Conservation (phyloP, 768 basidiomycete genomes). For the Dacryopinax spathularia region DNA sequence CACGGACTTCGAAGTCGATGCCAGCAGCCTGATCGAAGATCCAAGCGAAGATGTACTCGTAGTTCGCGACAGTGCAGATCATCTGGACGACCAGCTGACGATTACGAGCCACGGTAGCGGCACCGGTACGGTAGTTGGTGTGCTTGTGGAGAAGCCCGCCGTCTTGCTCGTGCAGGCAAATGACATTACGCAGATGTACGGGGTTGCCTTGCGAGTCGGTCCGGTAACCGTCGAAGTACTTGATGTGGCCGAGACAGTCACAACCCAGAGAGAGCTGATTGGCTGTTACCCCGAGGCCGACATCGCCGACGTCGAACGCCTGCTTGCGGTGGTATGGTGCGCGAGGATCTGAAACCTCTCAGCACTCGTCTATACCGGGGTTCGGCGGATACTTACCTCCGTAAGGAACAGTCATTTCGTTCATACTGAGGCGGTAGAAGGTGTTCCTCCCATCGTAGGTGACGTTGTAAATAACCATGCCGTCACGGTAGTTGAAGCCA, state of each 20-base stretch:
- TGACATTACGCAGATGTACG: slow-evolving; percentile 12
- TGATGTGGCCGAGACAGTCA: slow-evolving; percentile 18
- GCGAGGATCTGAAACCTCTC: slow-evolving; percentile 10
- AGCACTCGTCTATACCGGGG: not conserved
- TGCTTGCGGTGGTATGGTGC: slow-evolving; percentile 17
- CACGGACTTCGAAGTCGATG: slow-evolving; percentile 20
- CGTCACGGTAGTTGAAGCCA: slow-evolving; percentile 16
- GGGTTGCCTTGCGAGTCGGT: slow-evolving; percentile 11
- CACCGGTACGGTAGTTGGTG: slow-evolving; percentile 21
- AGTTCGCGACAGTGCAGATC: slow-evolving; percentile 22
- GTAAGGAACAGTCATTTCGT: slow-evolving; percentile 21
- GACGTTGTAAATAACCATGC: slow-evolving; percentile 18
- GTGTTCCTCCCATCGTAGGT: slow-evolving; percentile 17
- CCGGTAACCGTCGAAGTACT: slow-evolving; percentile 16
- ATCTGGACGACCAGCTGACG: slow-evolving; percentile 20
- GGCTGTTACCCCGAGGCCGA: slow-evolving; percentile 16
- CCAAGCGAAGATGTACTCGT: slow-evolving; percentile 13
- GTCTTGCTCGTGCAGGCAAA: slow-evolving; percentile 24
- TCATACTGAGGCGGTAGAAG: slow-evolving; percentile 16
- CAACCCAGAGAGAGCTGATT: slow-evolving; percentile 18
- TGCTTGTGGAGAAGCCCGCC: slow-evolving; percentile 22
- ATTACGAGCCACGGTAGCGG: slow-evolving; percentile 15
- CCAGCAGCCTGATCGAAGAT: slow-evolving; percentile 19
- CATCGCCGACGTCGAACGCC: slow-evolving; percentile 21
- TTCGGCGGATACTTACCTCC: slow-evolving; percentile 3